Evolutionary conservation across 768 basidiomycete species (phyloP).

Genomic region (Boletus pseudo-olivaceus): DNA sequence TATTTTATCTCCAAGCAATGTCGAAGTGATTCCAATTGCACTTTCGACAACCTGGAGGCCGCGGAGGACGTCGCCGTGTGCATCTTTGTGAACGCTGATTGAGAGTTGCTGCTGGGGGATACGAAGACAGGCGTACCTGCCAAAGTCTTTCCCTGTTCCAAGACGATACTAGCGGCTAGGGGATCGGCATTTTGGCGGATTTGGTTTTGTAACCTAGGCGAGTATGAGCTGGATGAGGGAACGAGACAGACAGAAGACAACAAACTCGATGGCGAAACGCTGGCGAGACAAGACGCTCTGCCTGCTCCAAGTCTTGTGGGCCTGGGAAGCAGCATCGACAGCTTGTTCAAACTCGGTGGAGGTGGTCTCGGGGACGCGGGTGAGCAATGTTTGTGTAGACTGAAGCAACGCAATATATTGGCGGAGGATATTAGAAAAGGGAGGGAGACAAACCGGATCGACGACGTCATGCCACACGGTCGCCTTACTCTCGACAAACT

Average conservation of each 20-base stretch:
- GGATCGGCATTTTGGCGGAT: constrained; percentile 84
- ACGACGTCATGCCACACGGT: constrained; percentile 80
- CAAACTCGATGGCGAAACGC: constrained; percentile 83
- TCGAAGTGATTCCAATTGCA: constrained; percentile 77
- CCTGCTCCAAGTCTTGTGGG: constrained; percentile 86
- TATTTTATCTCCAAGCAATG: constrained; percentile 84
- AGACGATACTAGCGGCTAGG: constrained; percentile 83
- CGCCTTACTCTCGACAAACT: constrained; percentile 81
- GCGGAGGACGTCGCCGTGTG: constrained; percentile 90
- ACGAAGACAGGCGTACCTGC: constrained; percentile 48
- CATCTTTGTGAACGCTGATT: constrained; percentile 50
- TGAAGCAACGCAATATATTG: constrained; percentile 28
- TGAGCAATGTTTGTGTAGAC: constrained; percentile 89
- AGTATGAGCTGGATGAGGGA: constrained; percentile 2
- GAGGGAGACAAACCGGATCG: constrained; percentile 68
- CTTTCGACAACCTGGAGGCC: constrained; percentile 88
- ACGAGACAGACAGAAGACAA: constrained; percentile 12
- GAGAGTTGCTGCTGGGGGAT: not conserved
- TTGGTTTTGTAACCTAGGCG: constrained; percentile 72
- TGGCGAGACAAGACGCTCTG: constrained; percentile 86
- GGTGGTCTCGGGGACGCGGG: constrained; percentile 88
- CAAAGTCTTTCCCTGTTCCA: constrained; percentile 95
- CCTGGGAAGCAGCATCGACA: constrained; percentile 76
- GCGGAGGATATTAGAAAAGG: not conserved
- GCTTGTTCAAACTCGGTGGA: constrained; percentile 76